These are phyloP conservation scores for Rheum nobile DNA, from an alignment of 148 eudicot genomes.

Conservation along the genomic window DNA sequence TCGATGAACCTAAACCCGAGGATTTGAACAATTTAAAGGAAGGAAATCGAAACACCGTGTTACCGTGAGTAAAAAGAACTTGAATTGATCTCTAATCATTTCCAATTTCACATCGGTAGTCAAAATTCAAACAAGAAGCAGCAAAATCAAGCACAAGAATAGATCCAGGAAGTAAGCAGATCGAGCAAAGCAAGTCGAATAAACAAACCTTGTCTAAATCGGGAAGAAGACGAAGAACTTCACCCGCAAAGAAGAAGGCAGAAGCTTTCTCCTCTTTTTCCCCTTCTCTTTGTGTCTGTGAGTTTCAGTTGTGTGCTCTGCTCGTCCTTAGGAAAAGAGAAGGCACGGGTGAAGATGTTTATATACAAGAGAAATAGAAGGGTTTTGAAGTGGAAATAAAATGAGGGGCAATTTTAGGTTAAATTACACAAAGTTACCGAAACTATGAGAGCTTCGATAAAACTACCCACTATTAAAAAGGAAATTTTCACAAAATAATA, in stretches of 20 bases:
- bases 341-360: background rate
- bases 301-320: background rate
- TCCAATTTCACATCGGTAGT: background rate
- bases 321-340: background rate
- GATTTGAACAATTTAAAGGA: background rate
- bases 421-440: background rate
- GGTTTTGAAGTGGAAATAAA: constrained; percentile 2
- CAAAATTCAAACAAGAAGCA: background rate
- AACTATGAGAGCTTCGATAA: background rate
- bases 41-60: background rate
- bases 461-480: background rate
- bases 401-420: background rate
- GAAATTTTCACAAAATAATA: no score
- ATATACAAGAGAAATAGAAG: background rate
- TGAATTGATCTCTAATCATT: background rate
- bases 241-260: background rate
- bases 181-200: background rate
- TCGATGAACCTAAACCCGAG: background rate
- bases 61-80: background rate
- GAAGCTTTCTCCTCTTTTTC: background rate
- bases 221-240: background rate
- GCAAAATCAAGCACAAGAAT: background rate
- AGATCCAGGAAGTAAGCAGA: background rate
- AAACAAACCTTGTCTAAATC: background rate
- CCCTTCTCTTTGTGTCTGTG: background rate